A percentile compares a stretch with the other conserved stretches of the same genome.
Conservation (phyloP, 306 rosid species). For the Cucurbita maxima region DNA sequence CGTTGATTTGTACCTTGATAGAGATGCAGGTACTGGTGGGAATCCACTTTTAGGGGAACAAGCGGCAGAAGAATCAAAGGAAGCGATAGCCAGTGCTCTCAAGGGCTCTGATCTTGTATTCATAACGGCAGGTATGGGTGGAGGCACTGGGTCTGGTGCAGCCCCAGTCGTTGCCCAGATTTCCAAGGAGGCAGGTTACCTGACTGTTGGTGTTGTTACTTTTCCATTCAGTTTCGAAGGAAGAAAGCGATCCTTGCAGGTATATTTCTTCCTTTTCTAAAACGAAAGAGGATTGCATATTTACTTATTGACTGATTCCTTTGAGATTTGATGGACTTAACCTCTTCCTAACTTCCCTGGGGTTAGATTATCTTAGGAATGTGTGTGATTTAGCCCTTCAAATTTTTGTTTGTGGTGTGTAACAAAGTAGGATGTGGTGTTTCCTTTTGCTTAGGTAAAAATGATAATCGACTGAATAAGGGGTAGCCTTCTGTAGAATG, state of each 20-base stretch:
- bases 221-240: conserved; percentile 96
- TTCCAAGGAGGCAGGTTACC: conserved; percentile 88
- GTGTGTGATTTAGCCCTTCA: not conserved
- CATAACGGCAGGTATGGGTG: conserved; percentile 99
- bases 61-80: conserved; percentile 97
- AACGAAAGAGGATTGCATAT: not conserved
- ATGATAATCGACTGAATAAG: not conserved
- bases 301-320: not conserved
- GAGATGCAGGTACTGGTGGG: conserved; percentile 94
- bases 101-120: conserved; percentile 95
- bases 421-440: not conserved
- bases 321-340: not conserved
- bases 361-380: not conserved
- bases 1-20: conserved; percentile 14
- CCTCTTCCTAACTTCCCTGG: not conserved
- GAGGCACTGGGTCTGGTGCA: conserved; percentile 98
- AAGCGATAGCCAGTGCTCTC: conserved; percentile 67
- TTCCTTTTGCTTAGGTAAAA: not conserved
- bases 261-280: conserved; percentile 18
- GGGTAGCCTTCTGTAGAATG: not conserved
- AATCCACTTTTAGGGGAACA: conserved; percentile 96
- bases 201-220: conserved; percentile 96
- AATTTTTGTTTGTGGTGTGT: not conserved
- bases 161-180: conserved; percentile 96
- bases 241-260: conserved; percentile 96